These are phyloP conservation scores for Epichloe amarillans DNA, from an alignment of 2,329 filamentous ascomycete genomes.

Conservation along the genomic window DNA sequence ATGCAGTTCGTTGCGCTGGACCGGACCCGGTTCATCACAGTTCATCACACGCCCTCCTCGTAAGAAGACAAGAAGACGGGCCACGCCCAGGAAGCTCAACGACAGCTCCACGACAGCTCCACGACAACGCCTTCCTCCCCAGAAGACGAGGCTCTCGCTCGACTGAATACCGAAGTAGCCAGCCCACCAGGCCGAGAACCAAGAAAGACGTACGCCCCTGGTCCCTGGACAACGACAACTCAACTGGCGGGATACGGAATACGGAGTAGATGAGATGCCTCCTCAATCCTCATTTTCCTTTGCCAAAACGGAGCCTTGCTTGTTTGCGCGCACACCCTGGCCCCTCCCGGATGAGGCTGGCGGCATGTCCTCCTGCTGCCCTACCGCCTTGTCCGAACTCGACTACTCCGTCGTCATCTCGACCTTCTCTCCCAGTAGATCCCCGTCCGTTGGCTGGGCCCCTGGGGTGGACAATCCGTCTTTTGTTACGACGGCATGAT, in stretches of 20 bases:
- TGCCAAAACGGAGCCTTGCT: not conserved
- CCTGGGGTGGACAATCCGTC: not conserved
- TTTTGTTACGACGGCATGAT: slow-evolving; percentile 1
- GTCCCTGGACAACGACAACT: not conserved
- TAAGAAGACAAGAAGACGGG: not conserved
- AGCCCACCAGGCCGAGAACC: slow-evolving; percentile 4
- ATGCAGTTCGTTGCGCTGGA: not conserved
- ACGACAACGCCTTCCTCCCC: too few species aligned
- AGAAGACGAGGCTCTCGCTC: slow-evolving; percentile 2
- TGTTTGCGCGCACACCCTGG: not conserved
- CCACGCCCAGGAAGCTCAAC: not conserved
- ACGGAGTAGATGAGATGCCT: not conserved
- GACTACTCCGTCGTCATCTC: not conserved
- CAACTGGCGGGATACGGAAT: not conserved
- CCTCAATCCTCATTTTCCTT: not conserved
- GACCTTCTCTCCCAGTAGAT: slow-evolving; percentile 5
- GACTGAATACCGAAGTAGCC: slow-evolving; percentile 7
- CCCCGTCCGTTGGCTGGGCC: slow-evolving; percentile 7
- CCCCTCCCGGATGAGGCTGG: slow-evolving; percentile 10
- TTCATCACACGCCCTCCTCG: not conserved
- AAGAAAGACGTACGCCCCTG: not conserved
- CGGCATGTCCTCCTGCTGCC: slow-evolving; percentile 1
- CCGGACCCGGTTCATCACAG: not conserved
- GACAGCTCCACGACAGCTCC: not conserved
- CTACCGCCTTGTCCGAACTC: slow-evolving; percentile 5